These are phyloP conservation scores for Arabis hirsuta DNA, from an alignment of 345 rosid species.

Conservation along the genomic window DNA sequence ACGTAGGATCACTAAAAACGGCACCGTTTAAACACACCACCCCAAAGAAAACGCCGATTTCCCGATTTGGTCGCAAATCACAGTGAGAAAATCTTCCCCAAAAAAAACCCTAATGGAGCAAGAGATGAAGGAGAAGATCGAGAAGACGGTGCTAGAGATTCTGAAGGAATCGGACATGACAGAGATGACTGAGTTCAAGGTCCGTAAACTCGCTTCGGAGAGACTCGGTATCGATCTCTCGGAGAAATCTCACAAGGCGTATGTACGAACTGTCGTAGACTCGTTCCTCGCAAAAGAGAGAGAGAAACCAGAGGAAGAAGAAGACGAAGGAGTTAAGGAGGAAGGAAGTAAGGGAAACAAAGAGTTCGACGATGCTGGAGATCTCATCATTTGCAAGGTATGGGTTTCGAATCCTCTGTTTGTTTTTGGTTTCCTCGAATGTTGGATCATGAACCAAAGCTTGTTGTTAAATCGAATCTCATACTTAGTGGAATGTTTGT, in stretches of 20 bases:
- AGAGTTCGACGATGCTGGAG: conserved; percentile 79
- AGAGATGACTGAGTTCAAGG: conserved; percentile 71
- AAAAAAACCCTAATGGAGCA: conserved; percentile 52
- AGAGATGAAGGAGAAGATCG: conserved; percentile 56
- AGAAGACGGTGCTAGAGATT: conserved; percentile 61
- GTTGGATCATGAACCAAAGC: too few relatives aligned
- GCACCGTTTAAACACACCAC: not conserved
- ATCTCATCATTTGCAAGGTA: conserved; percentile 81
- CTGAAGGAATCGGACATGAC: conserved; percentile 72
- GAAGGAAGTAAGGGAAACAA: conserved; percentile 36
- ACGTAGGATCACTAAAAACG: conserved; percentile 30
- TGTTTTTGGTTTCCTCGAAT: too few relatives aligned
- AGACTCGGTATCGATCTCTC: conserved; percentile 71
- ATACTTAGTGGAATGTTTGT: too few relatives aligned
- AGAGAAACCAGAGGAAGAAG: conserved; percentile 28
- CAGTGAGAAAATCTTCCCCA: not conserved
- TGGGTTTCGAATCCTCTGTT: conserved; percentile 4
- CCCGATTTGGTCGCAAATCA: conserved; percentile 19
- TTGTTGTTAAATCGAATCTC: too few relatives aligned
- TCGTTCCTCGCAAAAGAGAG: conserved; percentile 66
- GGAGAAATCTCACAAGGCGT: conserved; percentile 60
- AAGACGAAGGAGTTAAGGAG: conserved; percentile 28
- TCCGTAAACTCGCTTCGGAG: conserved; percentile 72
- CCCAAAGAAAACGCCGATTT: conserved; percentile 1
- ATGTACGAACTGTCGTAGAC: conserved; percentile 63